Percentiles rank a stretch among this genome's conserved stretches.
These are phyloP conservation scores for Mycena polygramma DNA, from an alignment of 768 basidiomycete species.

Conservation along the genomic window DNA sequence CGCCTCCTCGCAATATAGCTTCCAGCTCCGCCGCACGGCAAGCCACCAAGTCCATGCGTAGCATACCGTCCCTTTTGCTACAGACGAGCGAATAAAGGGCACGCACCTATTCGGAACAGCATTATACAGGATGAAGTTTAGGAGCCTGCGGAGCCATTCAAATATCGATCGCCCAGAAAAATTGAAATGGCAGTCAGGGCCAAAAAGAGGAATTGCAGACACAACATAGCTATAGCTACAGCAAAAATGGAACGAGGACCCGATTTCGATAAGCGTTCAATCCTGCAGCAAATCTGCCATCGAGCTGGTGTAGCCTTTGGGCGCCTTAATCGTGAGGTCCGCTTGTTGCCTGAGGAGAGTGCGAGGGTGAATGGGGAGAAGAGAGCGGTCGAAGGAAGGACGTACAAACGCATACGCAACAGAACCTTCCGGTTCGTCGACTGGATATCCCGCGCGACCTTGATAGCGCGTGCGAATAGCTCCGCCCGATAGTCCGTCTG, in stretches of 20 bases:
- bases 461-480: constrained; percentile 81
- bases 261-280: too few relatives aligned
- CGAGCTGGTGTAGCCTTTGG: constrained; percentile 54
- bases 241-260: too few relatives aligned
- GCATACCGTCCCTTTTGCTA: neutral
- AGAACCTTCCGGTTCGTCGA: constrained; percentile 81
- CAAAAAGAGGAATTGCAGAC: too few relatives aligned
- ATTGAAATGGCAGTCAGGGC: too few relatives aligned
- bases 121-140: neutral
- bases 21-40: constrained; percentile 4
- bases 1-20: neutral
- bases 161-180: too few relatives aligned
- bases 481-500: constrained; percentile 84
- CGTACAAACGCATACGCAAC: constrained; percentile 88
- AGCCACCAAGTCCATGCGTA: constrained; percentile 13
- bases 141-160: too few relatives aligned
- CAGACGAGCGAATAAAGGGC: too few relatives aligned
- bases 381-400: constrained; percentile 26
- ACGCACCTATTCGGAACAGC: neutral
- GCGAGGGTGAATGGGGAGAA: neutral
- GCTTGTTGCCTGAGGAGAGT: constrained; percentile 75
- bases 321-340: constrained; percentile 78
- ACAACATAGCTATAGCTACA: too few relatives aligned
- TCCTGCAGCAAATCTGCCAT: constrained; percentile 31
- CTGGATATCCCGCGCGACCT: constrained; percentile 79